Conservation (phyloP, 805 yeast genomes). For the Ogataea pini region DNA sequence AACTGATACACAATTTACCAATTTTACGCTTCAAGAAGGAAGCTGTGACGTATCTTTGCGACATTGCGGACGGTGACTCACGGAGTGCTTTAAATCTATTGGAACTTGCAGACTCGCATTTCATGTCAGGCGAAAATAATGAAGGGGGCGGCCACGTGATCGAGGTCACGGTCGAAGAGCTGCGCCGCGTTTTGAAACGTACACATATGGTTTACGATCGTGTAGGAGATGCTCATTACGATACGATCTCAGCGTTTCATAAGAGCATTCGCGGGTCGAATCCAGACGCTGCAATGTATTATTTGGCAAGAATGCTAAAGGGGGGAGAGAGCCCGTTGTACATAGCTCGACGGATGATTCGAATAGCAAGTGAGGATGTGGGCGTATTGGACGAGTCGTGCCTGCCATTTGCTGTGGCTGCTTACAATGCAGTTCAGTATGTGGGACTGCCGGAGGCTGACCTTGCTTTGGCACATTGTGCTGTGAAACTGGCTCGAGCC, state of each 20-base stretch:
- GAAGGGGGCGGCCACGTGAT: constrained; percentile 23
- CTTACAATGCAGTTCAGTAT: constrained; percentile 84
- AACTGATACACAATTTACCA: constrained; percentile 48
- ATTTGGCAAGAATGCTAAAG: constrained; percentile 81
- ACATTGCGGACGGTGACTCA: constrained; percentile 85
- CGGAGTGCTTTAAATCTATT: constrained; percentile 77
- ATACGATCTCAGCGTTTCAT: constrained; percentile 93
- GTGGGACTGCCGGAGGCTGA: constrained; percentile 96
- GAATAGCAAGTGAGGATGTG: constrained; percentile 94
- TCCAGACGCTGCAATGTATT: constrained; percentile 86
- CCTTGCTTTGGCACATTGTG: constrained; percentile 85
- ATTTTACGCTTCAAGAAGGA: constrained; percentile 54
- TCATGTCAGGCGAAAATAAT: constrained; percentile 28
- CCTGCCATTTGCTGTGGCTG: constrained; percentile 82
- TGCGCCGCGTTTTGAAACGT: constrained; percentile 47
- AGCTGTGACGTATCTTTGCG: constrained; percentile 66
- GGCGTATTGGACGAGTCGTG: constrained; percentile 84
- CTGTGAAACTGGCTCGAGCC: constrained; percentile 84
- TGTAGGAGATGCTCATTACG: constrained; percentile 91
- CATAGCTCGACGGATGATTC: constrained; percentile 85
- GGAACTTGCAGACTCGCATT: constrained; percentile 67
- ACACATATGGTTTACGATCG: constrained; percentile 73
- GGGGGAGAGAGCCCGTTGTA: constrained; percentile 95
- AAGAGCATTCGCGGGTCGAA: constrained; percentile 88
- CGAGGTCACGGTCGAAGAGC: constrained; percentile 39